Conservation (phyloP, 352 stramenopile species). For the Pelagophyceae sp. region DNA sequence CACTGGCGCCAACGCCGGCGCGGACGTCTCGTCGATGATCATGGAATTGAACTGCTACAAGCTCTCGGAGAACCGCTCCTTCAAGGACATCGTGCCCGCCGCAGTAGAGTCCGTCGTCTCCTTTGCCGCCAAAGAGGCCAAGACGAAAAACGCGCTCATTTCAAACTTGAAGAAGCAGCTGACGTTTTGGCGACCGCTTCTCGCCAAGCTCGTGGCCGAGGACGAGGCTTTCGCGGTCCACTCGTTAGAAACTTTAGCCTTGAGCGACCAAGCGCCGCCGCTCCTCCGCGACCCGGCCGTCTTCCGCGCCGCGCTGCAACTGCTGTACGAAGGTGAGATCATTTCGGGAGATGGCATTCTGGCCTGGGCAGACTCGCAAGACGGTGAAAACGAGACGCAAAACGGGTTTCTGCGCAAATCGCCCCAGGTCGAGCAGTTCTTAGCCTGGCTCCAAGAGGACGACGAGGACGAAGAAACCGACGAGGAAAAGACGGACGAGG, state of each 20-base stretch:
- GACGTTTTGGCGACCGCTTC: slow-evolving; percentile 72
- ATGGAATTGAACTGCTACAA: slow-evolving; percentile 23
- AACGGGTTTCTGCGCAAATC: neutral
- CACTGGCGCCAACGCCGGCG: neutral
- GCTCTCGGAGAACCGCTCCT: slow-evolving; percentile 13
- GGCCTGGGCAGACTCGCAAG: slow-evolving; percentile 66
- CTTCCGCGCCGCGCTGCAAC: slow-evolving; percentile 85
- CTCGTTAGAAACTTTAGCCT: slow-evolving; percentile 54
- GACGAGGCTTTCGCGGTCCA: slow-evolving; percentile 57
- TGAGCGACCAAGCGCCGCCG: slow-evolving; percentile 81
- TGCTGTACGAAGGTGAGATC: slow-evolving; percentile 81
- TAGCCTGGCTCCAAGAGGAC: neutral
- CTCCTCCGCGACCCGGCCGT: slow-evolving; percentile 69
- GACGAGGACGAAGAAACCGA: slow-evolving; percentile 8
- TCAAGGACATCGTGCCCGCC: slow-evolving; percentile 1
- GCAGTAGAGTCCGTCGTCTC: neutral
- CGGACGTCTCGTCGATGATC: neutral
- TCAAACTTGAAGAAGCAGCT: slow-evolving; percentile 65
- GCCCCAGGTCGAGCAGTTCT: neutral
- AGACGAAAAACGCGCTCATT: slow-evolving; percentile 53
- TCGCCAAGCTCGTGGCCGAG: slow-evolving; percentile 63
- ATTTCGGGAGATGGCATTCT: slow-evolving; percentile 80
- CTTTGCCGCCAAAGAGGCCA: neutral
- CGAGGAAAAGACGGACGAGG: too few relatives aligned
- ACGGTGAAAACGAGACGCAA: slow-evolving; percentile 23